phyloP scores from a whole-genome alignment of 2,329 filamentous ascomycete genomes.

The Aspergillaceae sp. region DNA sequence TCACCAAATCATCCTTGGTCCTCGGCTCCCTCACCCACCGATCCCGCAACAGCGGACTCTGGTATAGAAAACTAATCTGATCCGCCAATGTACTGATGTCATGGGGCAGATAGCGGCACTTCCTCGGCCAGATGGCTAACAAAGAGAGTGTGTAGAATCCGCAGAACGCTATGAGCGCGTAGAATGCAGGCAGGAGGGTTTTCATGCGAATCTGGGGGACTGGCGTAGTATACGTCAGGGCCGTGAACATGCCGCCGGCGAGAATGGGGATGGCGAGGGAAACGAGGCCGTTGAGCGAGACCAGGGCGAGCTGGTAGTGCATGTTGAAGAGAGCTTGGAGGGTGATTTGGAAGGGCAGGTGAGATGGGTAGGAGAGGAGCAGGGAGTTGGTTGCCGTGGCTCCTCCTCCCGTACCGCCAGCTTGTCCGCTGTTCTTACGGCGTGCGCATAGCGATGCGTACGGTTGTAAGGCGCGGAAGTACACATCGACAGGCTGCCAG shows the following conservation, averaged over 20 bases:
- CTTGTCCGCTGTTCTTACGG: constrained; percentile 37
- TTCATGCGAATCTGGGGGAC: constrained; percentile 48
- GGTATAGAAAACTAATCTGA: constrained; percentile 67
- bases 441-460: constrained; percentile 48
- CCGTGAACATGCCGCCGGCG: constrained; percentile 54
- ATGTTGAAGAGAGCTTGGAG: constrained; percentile 44
- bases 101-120: constrained; percentile 62
- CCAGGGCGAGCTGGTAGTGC: constrained; percentile 51
- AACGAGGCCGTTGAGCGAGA: constrained; percentile 47
- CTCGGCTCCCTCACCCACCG: constrained; percentile 61
- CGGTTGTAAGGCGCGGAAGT: constrained; percentile 51
- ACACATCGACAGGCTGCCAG: constrained; percentile 53
- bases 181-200: constrained; percentile 64
- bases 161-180: constrained; percentile 62
- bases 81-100: constrained; percentile 64
- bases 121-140: constrained; percentile 51
- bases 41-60: constrained; percentile 63
- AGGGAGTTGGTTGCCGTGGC: constrained; percentile 46
- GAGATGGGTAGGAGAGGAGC: constrained; percentile 49
- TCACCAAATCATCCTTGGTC: constrained; percentile 60
- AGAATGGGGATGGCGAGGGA: constrained; percentile 50
- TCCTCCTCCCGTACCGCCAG: too few relatives aligned
- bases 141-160: constrained; percentile 61
- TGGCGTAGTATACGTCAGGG: constrained; percentile 26
- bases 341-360: constrained; percentile 46